Conservation (phyloP, 2,329 filamentous ascomycete species). For the Hysterium pulicare region DNA sequence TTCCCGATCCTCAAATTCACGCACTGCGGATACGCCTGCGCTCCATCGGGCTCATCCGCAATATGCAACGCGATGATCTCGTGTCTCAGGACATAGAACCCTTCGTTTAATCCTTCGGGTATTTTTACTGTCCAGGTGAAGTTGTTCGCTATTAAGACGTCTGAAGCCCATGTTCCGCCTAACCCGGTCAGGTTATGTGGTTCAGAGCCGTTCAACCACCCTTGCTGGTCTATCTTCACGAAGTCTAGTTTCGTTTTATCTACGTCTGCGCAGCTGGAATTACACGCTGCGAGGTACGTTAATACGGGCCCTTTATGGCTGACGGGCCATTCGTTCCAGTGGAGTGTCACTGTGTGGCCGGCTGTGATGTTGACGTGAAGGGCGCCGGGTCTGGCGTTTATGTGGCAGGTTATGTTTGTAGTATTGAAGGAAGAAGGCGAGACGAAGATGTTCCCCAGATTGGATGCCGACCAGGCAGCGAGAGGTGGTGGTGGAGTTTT, state of each 20-base stretch:
- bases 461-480: conserved; percentile 30
- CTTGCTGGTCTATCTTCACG: conserved; percentile 16
- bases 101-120: conserved; percentile 43
- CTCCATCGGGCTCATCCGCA: conserved; percentile 43
- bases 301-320: conserved; percentile 39
- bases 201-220: conserved; percentile 9
- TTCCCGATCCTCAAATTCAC: conserved; percentile 47
- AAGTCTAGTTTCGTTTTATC: conserved; percentile 11
- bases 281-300: conserved; percentile 37
- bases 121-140: conserved; percentile 48
- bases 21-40: conserved; percentile 54
- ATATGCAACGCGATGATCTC: conserved; percentile 53
- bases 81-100: conserved; percentile 56
- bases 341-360: background rate
- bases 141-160: conserved; percentile 45
- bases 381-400: background rate
- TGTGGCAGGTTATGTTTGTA: conserved; percentile 16
- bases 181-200: conserved; percentile 9
- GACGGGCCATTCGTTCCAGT: conserved; percentile 23
- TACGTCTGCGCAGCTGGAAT: conserved; percentile 11
- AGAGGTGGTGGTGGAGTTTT: conserved; percentile 9
- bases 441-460: conserved; percentile 37
- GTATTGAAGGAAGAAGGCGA: conserved; percentile 23
- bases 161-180: conserved; percentile 38
- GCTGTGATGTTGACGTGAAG: background rate